A percentile compares a stretch with the other conserved stretches of the same genome.
Conservation (phyloP, 768 basidiomycete species). For the Porpolomopsis calyptriformis region DNA sequence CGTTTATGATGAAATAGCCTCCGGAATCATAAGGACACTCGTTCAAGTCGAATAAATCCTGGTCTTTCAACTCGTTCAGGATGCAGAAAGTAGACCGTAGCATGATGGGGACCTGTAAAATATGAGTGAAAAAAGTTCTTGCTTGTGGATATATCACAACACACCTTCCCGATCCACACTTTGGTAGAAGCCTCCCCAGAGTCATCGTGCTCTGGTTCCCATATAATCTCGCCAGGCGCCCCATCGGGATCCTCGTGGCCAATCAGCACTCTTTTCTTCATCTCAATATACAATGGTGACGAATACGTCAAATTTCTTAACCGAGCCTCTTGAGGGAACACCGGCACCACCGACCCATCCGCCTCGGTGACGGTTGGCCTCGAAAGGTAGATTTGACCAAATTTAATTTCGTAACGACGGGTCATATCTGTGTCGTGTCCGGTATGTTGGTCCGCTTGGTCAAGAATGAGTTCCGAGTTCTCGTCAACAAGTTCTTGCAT, state of each 20-base stretch:
- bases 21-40: conserved; percentile 99
- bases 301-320: conserved; percentile 94
- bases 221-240: conserved; percentile 67
- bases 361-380: conserved; percentile 90
- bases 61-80: conserved; percentile 65
- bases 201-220: conserved; percentile 66
- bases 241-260: conserved; percentile 77
- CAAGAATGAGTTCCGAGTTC: conserved; percentile 87
- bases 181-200: conserved; percentile 58
- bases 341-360: conserved; percentile 85
- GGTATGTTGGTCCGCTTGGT: conserved; percentile 93
- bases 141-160: conserved; percentile 13
- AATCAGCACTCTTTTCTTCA: conserved; percentile 74
- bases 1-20: conserved; percentile 99
- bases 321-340: conserved; percentile 95
- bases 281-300: conserved; percentile 90
- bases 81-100: conserved; percentile 92
- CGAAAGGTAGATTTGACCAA: conserved; percentile 95
- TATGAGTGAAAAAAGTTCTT: neutral
- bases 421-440: conserved; percentile 72
- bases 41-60: conserved; percentile 81
- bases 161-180: conserved; percentile 90
- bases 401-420: conserved; percentile 93
- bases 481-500: conserved; percentile 99
- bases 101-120: conserved; percentile 88